These are phyloP conservation scores for Tolypocladium paradoxum DNA, from an alignment of 2,329 filamentous ascomycete genomes.

Conservation along the genomic window DNA sequence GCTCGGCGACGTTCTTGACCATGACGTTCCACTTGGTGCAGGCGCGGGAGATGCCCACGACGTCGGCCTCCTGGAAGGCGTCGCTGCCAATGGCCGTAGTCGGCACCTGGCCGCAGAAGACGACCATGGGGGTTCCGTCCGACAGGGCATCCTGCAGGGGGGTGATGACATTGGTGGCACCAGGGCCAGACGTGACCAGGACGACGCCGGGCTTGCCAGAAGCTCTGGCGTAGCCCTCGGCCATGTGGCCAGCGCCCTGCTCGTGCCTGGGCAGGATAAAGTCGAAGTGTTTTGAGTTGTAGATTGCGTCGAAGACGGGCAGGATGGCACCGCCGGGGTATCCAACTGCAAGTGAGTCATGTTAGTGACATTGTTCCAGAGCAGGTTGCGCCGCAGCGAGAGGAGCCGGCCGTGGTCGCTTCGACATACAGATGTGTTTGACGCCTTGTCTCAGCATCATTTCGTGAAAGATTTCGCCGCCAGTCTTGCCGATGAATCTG, in stretches of 20 bases:
- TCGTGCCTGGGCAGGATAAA: slow-evolving; percentile 94
- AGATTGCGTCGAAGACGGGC: slow-evolving; percentile 96
- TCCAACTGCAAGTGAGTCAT: slow-evolving; percentile 43
- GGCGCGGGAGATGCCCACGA: slow-evolving; percentile 83
- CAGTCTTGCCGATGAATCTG: slow-evolving; percentile 87
- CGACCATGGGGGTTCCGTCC: slow-evolving; percentile 90
- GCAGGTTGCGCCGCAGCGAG: too few species aligned
- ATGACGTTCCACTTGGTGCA: slow-evolving; percentile 99
- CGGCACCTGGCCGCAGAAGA: slow-evolving; percentile 88
- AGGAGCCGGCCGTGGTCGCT: not conserved
- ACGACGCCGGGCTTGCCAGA: slow-evolving; percentile 93
- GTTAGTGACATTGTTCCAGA: slow-evolving; percentile 11
- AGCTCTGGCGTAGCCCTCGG: slow-evolving; percentile 88
- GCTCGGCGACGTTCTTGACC: slow-evolving; percentile 89
- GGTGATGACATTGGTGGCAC: slow-evolving; percentile 92
- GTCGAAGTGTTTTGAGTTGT: slow-evolving; percentile 94
- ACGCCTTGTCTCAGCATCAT: slow-evolving; percentile 94
- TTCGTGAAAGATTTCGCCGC: slow-evolving; percentile 96
- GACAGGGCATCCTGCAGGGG: slow-evolving; percentile 94
- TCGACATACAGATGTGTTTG: slow-evolving; percentile 79
- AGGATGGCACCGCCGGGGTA: slow-evolving; percentile 95
- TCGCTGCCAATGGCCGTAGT: slow-evolving; percentile 88
- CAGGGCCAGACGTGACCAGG: slow-evolving; percentile 90
- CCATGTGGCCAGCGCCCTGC: slow-evolving; percentile 98
- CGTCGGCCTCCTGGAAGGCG: slow-evolving; percentile 93